Conservation (phyloP, 177 flowering plant genomes). For the Tripterygium wilfordii region DNA sequence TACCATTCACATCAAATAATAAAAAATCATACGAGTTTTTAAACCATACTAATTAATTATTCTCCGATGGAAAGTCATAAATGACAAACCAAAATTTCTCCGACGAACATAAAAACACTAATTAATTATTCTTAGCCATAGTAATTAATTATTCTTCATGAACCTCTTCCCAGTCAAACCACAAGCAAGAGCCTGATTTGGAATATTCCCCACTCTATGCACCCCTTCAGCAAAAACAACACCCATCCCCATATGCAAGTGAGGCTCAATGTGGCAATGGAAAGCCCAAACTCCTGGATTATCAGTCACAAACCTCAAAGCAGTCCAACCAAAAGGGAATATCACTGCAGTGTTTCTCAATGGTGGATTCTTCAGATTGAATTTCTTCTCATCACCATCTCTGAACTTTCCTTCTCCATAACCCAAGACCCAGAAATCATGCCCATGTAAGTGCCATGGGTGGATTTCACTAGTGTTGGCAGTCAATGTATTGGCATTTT, state of each 20-base stretch:
- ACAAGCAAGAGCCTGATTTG: conserved; percentile 51
- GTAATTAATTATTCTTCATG: too few species aligned
- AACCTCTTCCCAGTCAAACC: conserved; percentile 54
- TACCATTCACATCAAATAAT: too few species aligned
- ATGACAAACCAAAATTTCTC: too few species aligned
- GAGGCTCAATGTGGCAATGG: conserved; percentile 94
- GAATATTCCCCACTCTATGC: conserved; percentile 31
- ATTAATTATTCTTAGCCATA: too few species aligned
- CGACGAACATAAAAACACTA: too few species aligned
- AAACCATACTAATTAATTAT: too few species aligned
- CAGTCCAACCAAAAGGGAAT: conserved; percentile 89
- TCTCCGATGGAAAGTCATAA: too few species aligned
- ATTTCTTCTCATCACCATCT: conserved; percentile 25
- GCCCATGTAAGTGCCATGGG: conserved; percentile 96
- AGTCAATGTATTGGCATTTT: conserved; percentile 60
- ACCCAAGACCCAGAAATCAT: conserved; percentile 89
- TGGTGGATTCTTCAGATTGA: conserved; percentile 73
- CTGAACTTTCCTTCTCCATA: conserved; percentile 74
- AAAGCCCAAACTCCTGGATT: conserved; percentile 96
- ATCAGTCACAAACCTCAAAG: conserved; percentile 68
- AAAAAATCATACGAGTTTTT: too few species aligned
- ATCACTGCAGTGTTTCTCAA: conserved; percentile 62
- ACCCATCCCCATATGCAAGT: conserved; percentile 95
- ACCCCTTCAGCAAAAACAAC: conserved; percentile 68
- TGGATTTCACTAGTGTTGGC: conserved; percentile 64